Evolutionary conservation across 306 rosid genomes (phyloP), one percentile per base, ranked within the genome.

Genomic region (Abrus pulchellus): DNA sequence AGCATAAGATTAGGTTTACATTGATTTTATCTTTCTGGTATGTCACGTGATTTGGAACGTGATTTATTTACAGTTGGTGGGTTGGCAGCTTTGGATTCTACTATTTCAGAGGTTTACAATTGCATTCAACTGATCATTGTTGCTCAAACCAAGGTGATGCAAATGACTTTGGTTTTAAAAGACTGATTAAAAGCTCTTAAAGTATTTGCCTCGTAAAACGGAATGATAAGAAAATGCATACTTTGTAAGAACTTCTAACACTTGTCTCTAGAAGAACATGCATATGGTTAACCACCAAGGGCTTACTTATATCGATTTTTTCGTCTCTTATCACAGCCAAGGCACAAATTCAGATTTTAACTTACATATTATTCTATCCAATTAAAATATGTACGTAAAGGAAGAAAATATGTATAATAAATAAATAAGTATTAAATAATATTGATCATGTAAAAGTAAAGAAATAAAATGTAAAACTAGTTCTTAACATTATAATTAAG

Each of bases 71-170:
- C 67, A 82, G 38, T 14, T 63, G 70, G 78, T 78, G 82, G 83
- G 90, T 47, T 84, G 90, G 83, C 86, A 83, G 73, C 97, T 85
- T 92, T 89, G 96, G 97, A 92, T 94, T 86, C 97, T 87, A 68
- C 86, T 38, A 53, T 36, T 28, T 68, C 60, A 77, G 63, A 74
- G 20, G 65, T 82, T 89, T 88, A 90, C 70, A 83, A 83, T 81
- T 80, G 81, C 44, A 57, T 52, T 77, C 79, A 36, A 77, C 85
- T 56, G 76, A 84, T 54, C 74, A 66, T 50, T 27, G 47, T 68
- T 72, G 74, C 62, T 54, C 70, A 80, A 78, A 68, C 64, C 76
- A 81, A 80, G 72, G 76, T 59, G 43, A 48, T 5, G 68, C 87
- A 79, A 69, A 83, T 83, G 89, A 65, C 84, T 30, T 45, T 43